Conservation (phyloP, 1,284 basidiomycete species). For the Amylostereum chailletii region DNA sequence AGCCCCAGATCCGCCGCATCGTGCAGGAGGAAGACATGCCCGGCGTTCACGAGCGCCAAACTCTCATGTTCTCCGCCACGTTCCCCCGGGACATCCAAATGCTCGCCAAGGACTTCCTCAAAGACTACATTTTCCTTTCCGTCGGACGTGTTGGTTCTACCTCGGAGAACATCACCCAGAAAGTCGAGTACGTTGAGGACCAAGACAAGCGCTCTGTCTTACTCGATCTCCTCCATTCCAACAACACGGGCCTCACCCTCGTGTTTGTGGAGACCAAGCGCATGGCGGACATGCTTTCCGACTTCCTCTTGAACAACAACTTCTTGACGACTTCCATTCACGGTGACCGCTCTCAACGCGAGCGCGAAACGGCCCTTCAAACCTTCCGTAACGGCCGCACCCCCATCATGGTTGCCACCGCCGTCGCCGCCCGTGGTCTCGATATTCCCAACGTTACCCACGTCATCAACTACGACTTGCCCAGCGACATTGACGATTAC, state of each 20-base stretch:
- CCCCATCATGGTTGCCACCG: constrained; percentile 95
- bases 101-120: constrained; percentile 92
- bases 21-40: constrained; percentile 99
- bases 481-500: constrained; percentile 97
- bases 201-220: constrained; percentile 94
- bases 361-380: constrained; percentile 92
- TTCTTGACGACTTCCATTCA: constrained; percentile 96
- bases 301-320: constrained; percentile 84
- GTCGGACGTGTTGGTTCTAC: constrained; percentile 98
- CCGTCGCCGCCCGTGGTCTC: constrained; percentile 96
- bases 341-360: constrained; percentile 95
- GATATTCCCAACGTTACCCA: constrained; percentile 99
- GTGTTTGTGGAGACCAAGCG: constrained; percentile 99
- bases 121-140: constrained; percentile 96
- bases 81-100: constrained; percentile 99
- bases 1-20: constrained; percentile 97
- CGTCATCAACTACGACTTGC: constrained; percentile 98
- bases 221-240: constrained; percentile 87
- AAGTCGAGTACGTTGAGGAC: constrained; percentile 98
- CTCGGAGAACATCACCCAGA: constrained; percentile 99
- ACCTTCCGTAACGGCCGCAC: constrained; percentile 95
- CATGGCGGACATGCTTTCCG: constrained; percentile 97
- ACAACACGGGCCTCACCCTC: constrained; percentile 74
- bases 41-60: constrained; percentile 85
- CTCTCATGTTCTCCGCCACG: constrained; percentile 99